These are phyloP conservation scores for Geranium brycei DNA, from an alignment of 345 rosid species.

Conservation along the genomic window DNA sequence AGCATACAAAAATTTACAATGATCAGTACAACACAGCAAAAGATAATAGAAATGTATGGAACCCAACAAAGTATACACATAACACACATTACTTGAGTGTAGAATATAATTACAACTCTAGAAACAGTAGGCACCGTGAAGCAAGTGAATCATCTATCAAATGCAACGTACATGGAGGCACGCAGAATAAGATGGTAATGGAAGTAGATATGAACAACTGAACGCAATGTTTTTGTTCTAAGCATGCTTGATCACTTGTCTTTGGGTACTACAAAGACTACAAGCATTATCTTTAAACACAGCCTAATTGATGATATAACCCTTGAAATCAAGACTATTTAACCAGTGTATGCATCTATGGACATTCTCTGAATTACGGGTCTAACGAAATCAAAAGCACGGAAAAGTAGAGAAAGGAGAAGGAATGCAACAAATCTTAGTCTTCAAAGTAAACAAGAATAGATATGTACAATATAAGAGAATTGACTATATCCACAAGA, in stretches of 20 bases:
- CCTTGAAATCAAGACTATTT: background rate
- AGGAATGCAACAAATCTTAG: background rate
- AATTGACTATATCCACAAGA: background rate
- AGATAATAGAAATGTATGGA: background rate
- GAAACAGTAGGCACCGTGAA: background rate
- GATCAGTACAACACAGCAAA: slow-evolving; percentile 6
- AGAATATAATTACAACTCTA: background rate
- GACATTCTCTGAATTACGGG: background rate
- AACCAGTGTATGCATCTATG: background rate
- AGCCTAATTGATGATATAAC: no score
- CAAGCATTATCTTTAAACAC: no score
- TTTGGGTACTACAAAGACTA: no score
- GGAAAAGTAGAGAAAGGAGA: background rate
- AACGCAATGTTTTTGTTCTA: no score
- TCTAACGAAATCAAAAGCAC: background rate
- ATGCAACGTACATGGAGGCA: background rate
- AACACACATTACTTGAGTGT: no score
- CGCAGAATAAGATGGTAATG: background rate
- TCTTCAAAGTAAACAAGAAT: background rate
- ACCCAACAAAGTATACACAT: background rate
- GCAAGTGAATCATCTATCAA: background rate
- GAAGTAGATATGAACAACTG: no score
- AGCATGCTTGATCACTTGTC: no score
- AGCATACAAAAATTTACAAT: slow-evolving; percentile 17
- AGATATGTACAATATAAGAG: background rate